phyloP scores from a whole-genome alignment of 192 early-diverging fungal genomes.

The Backusella macrospora region DNA sequence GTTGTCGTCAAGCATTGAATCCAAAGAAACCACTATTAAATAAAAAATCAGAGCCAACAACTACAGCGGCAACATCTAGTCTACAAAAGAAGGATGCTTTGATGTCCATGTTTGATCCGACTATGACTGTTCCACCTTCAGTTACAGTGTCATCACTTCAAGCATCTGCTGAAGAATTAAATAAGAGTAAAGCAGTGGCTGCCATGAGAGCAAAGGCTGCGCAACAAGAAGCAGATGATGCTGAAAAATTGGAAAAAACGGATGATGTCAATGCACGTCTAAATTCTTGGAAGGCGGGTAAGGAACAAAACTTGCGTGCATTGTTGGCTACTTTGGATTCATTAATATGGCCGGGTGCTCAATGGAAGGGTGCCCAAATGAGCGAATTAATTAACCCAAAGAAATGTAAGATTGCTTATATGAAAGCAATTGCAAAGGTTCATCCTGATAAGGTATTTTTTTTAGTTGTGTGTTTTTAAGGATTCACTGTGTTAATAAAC shows the following conservation, averaged over 20 bases:
- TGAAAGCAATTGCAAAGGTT: constrained; percentile 88
- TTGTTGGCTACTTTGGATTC: constrained; percentile 79
- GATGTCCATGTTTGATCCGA: constrained; percentile 21
- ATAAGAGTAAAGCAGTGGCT: constrained; percentile 58
- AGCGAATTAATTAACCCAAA: constrained; percentile 82
- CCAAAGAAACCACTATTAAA: background rate
- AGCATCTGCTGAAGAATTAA: background rate
- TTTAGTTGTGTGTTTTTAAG: too few species aligned
- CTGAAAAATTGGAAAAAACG: constrained; percentile 67
- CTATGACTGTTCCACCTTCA: constrained; percentile 10
- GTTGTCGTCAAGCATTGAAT: constrained; percentile 52
- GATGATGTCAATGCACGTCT: constrained; percentile 83
- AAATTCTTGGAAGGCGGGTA: constrained; percentile 78
- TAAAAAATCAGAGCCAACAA: background rate
- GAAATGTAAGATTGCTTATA: constrained; percentile 91
- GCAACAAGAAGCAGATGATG: constrained; percentile 74
- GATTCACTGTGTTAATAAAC: background rate
- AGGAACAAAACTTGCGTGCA: constrained; percentile 90
- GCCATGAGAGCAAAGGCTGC: constrained; percentile 75
- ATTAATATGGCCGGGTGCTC: constrained; percentile 76
- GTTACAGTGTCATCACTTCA: constrained; percentile 9
- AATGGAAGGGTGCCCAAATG: constrained; percentile 78
- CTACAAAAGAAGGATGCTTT: constrained; percentile 23
- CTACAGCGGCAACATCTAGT: background rate
- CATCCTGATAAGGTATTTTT: constrained; percentile 98